Base-by-base conservation (phyloP, 1,284 basidiomycete genomes). In the Psilocybe mexicana region DNA sequence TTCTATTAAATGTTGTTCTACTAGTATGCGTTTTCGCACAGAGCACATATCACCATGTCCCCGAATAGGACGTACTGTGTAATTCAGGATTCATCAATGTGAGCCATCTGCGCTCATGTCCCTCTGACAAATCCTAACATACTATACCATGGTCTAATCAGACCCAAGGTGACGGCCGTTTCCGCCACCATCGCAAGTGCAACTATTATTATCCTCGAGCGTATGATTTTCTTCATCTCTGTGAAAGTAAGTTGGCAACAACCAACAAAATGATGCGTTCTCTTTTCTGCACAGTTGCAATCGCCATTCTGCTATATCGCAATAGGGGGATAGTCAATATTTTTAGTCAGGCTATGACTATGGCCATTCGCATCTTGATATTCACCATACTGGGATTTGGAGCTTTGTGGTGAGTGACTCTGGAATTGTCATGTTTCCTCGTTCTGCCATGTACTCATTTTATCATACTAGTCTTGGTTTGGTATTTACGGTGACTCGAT, bases 361-460 rank as follows among this genome's bases (percentile, higher is more conserved):
- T 69, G 65, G 66, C 67, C 11, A 64, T 69, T 23, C 65, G 70
- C 2, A 58, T 70, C 11, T 59, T 62, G 2, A 57, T 69, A 23
- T 69, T 71, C 51, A 68, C 66, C 2, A 38, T 67, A 2, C 52
- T 68, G 10, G 66, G 63, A 3, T 52, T 66, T 51, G 55, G 56
- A 10, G 65, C 65, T 11, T 56, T 70, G 14, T 65, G 56, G 71
- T 73, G 52, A 42, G 65, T 63, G 12, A 14, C 26, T 11, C 25
- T 18, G 18, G 18, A 18, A 18, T 18, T 18, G 18, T 40, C 47
- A 35, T 12, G 45, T 23, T 42, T 40, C 1, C 33, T 43, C 14
- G 10, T 6, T 44, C 14, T n/a, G 35, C n/a, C n/a, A n/a, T 43
- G 23, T 18, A 23, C 30, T 33, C 1, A 23, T 26, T 30, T 47